Conservation (phyloP, 495 filamentous ascomycete species). For the Extremus antarcticus region DNA sequence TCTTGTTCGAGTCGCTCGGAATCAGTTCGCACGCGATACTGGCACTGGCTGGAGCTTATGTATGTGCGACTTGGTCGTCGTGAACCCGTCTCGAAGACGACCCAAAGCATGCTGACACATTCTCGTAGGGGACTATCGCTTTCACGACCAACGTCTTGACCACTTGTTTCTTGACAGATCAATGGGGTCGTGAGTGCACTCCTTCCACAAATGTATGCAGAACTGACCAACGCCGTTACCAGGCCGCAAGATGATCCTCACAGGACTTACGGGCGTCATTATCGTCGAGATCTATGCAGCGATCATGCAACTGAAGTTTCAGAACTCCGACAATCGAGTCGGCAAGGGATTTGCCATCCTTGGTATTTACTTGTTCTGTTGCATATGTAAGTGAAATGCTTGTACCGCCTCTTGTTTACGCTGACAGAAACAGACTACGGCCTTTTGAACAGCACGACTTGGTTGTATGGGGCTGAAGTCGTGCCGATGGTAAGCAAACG, state of each 20-base stretch:
- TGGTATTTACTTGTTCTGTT: slow-evolving; percentile 49
- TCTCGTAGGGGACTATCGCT: slow-evolving; percentile 37
- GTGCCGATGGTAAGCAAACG: slow-evolving; percentile 42
- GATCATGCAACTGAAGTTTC: slow-evolving; percentile 47
- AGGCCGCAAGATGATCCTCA: slow-evolving; percentile 49
- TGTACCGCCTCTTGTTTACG: background rate
- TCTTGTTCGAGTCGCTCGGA: slow-evolving; percentile 45
- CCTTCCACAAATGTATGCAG: too few relatives aligned
- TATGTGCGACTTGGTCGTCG: background rate
- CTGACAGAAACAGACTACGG: slow-evolving; percentile 32
- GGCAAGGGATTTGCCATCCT: slow-evolving; percentile 53
- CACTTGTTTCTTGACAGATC: slow-evolving; percentile 44
- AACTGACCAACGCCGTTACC: too few relatives aligned
- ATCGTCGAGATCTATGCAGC: slow-evolving; percentile 49
- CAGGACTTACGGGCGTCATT: slow-evolving; percentile 41
- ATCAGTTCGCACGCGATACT: slow-evolving; percentile 42
- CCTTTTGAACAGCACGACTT: slow-evolving; percentile 50
- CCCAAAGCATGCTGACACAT: background rate
- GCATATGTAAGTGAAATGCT: slow-evolving; percentile 36
- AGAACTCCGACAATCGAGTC: slow-evolving; percentile 42
- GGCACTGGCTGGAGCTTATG: slow-evolving; percentile 43
- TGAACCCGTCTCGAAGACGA: too few relatives aligned
- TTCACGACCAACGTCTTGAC: slow-evolving; percentile 44
- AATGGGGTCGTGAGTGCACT: slow-evolving; percentile 51
- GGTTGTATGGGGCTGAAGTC: slow-evolving; percentile 51